These are phyloP conservation scores for Verticillium longisporum DNA, from an alignment of 2,329 filamentous ascomycete genomes.

Conservation along the genomic window DNA sequence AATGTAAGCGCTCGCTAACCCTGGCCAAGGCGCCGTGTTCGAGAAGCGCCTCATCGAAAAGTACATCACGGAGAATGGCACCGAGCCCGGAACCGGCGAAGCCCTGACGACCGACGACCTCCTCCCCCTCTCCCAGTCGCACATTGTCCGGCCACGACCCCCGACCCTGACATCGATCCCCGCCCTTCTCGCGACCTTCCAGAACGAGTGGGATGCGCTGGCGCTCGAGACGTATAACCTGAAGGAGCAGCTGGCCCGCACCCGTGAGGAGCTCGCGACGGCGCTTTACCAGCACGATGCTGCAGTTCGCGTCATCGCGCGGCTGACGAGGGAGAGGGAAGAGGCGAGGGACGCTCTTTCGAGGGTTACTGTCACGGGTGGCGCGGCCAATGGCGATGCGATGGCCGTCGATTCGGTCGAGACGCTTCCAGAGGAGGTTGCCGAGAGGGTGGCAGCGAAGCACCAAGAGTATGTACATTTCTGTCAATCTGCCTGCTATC, in stretches of 20 bases:
- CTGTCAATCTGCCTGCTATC: not conserved
- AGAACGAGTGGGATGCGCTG: constrained; percentile 96
- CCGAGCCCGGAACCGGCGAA: constrained; percentile 84
- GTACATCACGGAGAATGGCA: constrained; percentile 88
- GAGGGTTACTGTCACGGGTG: constrained; percentile 66
- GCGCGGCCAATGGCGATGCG: constrained; percentile 60
- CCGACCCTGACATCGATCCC: constrained; percentile 95
- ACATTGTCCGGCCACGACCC: constrained; percentile 80
- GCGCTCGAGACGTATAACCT: constrained; percentile 88
- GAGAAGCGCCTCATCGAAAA: constrained; percentile 93
- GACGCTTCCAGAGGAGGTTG: constrained; percentile 64
- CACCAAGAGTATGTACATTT: constrained; percentile 62
- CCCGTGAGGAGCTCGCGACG: constrained; percentile 86
- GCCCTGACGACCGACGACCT: constrained; percentile 79
- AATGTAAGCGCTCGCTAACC: constrained; percentile 18
- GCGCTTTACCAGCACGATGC: constrained; percentile 96
- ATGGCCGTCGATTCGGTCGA: constrained; percentile 85
- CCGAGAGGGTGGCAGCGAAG: constrained; percentile 69
- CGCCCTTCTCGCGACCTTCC: constrained; percentile 86
- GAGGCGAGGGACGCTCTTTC: constrained; percentile 86
- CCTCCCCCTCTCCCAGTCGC: constrained; percentile 75
- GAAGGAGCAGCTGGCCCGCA: constrained; percentile 82
- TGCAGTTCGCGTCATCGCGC: constrained; percentile 85
- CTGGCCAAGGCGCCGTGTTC: constrained; percentile 67
- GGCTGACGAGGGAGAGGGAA: constrained; percentile 83